Evolutionary conservation across 2,329 filamentous ascomycete species (phyloP).

Genomic region (Aspergillus ochraceus): DNA sequence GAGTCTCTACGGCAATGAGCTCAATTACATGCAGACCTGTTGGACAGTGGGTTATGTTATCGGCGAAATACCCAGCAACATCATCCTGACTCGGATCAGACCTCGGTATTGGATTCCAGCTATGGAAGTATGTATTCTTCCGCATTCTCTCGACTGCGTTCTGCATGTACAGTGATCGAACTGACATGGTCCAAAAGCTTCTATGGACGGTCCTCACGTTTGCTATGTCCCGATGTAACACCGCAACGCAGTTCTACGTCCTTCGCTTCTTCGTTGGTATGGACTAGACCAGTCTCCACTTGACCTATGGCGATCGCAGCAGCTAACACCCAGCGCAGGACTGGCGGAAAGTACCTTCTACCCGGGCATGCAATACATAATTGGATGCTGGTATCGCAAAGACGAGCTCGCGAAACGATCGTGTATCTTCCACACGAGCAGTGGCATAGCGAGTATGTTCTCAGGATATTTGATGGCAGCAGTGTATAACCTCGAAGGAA

Average conservation of each 20-base stretch:
- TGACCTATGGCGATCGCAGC: background rate
- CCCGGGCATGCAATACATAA: constrained; percentile 54
- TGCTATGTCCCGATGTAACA: constrained; percentile 41
- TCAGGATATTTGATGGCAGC: constrained; percentile 57
- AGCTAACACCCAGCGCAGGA: constrained; percentile 25
- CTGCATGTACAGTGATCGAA: no score
- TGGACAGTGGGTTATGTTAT: constrained; percentile 64
- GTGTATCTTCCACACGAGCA: constrained; percentile 54
- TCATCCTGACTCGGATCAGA: constrained; percentile 51
- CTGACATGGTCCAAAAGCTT: constrained; percentile 27
- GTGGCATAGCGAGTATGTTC: constrained; percentile 45
- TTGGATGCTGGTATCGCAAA: constrained; percentile 53
- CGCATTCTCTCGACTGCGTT: background rate
- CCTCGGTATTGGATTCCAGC: constrained; percentile 51
- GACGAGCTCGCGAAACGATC: constrained; percentile 54
- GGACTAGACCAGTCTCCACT: background rate
- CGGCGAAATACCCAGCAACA: constrained; percentile 52
- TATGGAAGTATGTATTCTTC: constrained; percentile 38
- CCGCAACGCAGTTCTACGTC: constrained; percentile 46
- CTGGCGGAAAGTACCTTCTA: constrained; percentile 54
- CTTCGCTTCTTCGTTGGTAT: constrained; percentile 52
- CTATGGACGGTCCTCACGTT: constrained; percentile 54
- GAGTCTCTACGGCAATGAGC: constrained; percentile 53
- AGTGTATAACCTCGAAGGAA: constrained; percentile 51
- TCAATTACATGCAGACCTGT: constrained; percentile 57